A percentile compares a stretch with the other conserved stretches of the same genome.
phyloP scores from a whole-genome alignment of 805 yeast genomes.

The Komagataella kurtzmanii region DNA sequence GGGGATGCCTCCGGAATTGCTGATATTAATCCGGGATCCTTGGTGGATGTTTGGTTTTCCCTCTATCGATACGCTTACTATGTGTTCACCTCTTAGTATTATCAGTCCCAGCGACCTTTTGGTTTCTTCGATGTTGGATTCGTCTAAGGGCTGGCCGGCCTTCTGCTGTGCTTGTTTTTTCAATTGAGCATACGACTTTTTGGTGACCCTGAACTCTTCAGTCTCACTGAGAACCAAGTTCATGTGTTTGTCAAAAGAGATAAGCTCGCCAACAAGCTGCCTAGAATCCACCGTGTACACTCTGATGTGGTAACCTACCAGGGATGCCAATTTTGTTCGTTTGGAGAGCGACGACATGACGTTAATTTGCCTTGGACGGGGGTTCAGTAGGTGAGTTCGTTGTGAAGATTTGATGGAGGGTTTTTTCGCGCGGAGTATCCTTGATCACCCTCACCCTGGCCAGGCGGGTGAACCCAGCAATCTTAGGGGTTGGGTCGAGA shows the following conservation, averaged over 20 bases:
- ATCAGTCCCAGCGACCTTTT: slow-evolving; percentile 71
- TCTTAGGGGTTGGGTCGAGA: neutral
- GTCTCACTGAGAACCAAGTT: slow-evolving; percentile 76
- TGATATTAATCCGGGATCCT: slow-evolving; percentile 15
- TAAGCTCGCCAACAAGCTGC: slow-evolving; percentile 61
- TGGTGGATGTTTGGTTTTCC: slow-evolving; percentile 28
- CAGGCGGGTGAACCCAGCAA: neutral
- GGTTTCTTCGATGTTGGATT: slow-evolving; percentile 37
- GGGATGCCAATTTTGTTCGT: slow-evolving; percentile 36
- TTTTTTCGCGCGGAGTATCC: neutral
- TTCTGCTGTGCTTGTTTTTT: slow-evolving; percentile 15
- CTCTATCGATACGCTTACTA: slow-evolving; percentile 61
- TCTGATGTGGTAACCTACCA: slow-evolving; percentile 60
- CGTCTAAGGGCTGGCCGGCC: slow-evolving; percentile 13
- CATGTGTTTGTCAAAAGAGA: slow-evolving; percentile 85
- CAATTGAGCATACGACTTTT: slow-evolving; percentile 32
- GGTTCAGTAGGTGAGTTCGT: neutral
- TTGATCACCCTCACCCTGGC: neutral
- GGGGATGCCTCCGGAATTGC: slow-evolving; percentile 6
- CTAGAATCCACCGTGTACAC: slow-evolving; percentile 71
- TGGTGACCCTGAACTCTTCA: slow-evolving; percentile 70
- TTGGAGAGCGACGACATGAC: slow-evolving; percentile 2
- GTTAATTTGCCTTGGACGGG: neutral
- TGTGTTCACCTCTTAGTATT: slow-evolving; percentile 79
- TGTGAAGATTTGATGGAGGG: neutral